These are phyloP conservation scores for Choricystis sp. DNA, from an alignment of 139 green algal genomes.

Conservation along the genomic window DNA sequence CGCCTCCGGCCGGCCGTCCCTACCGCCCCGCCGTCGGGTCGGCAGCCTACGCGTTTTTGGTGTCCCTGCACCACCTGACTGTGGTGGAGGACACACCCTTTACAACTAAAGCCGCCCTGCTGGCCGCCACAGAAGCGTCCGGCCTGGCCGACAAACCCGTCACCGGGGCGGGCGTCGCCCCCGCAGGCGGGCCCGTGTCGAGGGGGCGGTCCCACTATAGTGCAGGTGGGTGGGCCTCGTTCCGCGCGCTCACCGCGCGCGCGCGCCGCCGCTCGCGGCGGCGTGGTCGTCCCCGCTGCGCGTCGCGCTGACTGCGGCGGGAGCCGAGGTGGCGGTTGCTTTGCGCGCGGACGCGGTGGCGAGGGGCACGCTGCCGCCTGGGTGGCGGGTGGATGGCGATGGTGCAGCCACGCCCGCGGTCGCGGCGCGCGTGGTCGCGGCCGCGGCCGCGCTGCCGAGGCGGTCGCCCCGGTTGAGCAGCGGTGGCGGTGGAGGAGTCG, in stretches of 20 bases:
- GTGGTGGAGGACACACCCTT: slow-evolving; percentile 2
- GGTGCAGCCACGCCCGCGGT: background rate
- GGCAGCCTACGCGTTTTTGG: slow-evolving; percentile 30
- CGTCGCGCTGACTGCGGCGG: background rate
- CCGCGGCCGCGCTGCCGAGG: background rate
- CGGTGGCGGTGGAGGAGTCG: background rate
- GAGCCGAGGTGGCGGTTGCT: background rate
- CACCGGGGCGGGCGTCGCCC: background rate
- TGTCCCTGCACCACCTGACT: background rate
- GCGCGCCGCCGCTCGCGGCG: background rate
- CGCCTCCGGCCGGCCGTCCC: too few relatives aligned
- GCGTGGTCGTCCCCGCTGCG: background rate
- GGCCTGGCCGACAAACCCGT: slow-evolving; percentile 4
- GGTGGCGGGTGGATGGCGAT: background rate
- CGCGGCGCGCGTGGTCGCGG: background rate
- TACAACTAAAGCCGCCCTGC: slow-evolving; percentile 17
- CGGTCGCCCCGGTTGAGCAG: background rate
- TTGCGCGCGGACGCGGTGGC: background rate
- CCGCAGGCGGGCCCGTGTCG: background rate
- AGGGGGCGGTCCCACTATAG: background rate
- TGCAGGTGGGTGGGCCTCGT: background rate
- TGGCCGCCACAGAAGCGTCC: slow-evolving; percentile 11
- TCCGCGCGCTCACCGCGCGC: background rate
- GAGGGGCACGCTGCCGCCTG: background rate
- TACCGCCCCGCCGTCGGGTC: slow-evolving; percentile 24